Base-by-base conservation (phyloP, 352 stramenopile species). In the Phytopythium mirpurense region DNA sequence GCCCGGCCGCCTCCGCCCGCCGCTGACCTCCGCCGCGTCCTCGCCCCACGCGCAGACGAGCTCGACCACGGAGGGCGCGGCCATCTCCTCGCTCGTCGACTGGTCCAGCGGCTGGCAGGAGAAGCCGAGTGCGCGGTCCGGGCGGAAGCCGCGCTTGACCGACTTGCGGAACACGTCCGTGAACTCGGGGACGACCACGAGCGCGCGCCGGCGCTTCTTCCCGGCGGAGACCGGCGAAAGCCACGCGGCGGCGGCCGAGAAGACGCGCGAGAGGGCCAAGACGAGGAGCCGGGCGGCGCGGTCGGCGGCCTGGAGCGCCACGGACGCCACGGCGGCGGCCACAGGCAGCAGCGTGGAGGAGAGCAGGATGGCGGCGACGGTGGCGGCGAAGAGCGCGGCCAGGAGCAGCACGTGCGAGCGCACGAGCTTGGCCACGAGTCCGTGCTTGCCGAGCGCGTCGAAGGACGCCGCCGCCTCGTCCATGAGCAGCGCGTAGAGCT, bases 31-130 rank as follows among this genome's bases (percentile, higher is more conserved):
- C 16, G 63, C 24, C 7, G 57, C 72, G 35, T 84, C 60, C 16
- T 87, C 72, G 0, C 56, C 51, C 78, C 78, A 93, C 54, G 76
- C 59, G 38, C 83, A 85, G 5, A 86, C 66, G 3, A 93, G 63
- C 29, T 87, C 65, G 4, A 69, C 9, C 5, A 57, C 61, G 29
- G 47, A 19, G 3, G 9, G 10, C 18, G 26, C 44, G 9, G 3
- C 41, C 5, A 21, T 34, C 5, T n/a, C 41, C 0, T 31, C 24
- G 11, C n/a, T n/a, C n/a, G n/a, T n/a, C n/a, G 18, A 6, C 6
- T 19, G 8, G 2, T 27, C 44, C 27, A 36, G 27, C 6, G 14
- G 19, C 19, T 49, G 59, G 8, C 44, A 34, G 31, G 57, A 26
- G 21, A 72, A 84, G 0, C 73, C 73, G 12, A 76, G 59, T 14